Conservation (phyloP, 2,329 filamentous ascomycete genomes). For the Cytospora piceae region DNA sequence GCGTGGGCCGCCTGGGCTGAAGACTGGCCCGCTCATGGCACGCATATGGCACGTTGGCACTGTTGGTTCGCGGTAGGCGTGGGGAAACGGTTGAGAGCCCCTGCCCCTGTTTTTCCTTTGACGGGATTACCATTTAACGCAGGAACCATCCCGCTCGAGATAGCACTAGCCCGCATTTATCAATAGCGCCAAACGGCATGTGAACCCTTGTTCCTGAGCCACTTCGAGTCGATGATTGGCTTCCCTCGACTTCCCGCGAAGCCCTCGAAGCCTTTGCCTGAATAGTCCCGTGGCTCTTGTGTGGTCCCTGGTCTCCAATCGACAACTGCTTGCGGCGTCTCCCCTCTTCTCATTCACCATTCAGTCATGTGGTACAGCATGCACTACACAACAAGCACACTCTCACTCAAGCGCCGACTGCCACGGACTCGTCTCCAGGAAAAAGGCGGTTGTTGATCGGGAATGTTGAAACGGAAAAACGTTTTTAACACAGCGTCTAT, state of each 20-base stretch:
- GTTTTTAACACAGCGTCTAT: conserved; percentile 23
- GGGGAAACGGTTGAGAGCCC: conserved; percentile 3
- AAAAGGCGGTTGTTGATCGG: conserved; percentile 1
- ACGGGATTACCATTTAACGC: conserved; percentile 8
- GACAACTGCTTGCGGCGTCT: conserved; percentile 7
- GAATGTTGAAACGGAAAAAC: conserved; percentile 20
- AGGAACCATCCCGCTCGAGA: conserved; percentile 28
- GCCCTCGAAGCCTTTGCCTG: not conserved
- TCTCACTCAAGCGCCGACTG: conserved; percentile 1
- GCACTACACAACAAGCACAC: not conserved
- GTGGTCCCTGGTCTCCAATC: conserved; percentile 12
- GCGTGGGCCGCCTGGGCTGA: not conserved
- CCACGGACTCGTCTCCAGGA: not conserved
- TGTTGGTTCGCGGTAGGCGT: not conserved
- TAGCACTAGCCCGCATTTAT: conserved; percentile 23
- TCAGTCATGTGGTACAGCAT: not conserved
- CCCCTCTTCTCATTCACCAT: not conserved
- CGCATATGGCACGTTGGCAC: not conserved
- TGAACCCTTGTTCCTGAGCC: conserved; percentile 1
- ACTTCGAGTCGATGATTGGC: conserved; percentile 19
- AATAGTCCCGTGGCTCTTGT: not conserved
- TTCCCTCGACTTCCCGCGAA: conserved; percentile 1
- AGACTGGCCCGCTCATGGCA: conserved; percentile 18
- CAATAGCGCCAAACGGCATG: conserved; percentile 28
- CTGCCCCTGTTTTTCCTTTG: conserved; percentile 7